Percentiles rank a stretch among this genome's conserved stretches.
These are phyloP conservation scores for Colletotrichum truncatum DNA, from an alignment of 2,329 filamentous ascomycete species.

Conservation along the genomic window DNA sequence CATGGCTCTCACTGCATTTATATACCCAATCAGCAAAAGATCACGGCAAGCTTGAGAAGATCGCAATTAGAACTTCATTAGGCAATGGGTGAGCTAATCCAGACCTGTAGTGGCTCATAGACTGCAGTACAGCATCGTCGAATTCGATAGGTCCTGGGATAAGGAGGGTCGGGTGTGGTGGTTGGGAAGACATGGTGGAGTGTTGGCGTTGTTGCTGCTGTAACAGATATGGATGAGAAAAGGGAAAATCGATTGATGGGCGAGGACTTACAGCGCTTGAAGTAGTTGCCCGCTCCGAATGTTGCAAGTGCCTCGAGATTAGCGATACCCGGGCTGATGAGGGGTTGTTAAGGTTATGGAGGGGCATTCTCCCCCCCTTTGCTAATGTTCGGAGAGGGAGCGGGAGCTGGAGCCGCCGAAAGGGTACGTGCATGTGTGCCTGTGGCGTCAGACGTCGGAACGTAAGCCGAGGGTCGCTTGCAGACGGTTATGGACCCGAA, in stretches of 20 bases:
- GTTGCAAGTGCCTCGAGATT: conserved; percentile 30
- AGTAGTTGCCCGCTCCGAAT: conserved; percentile 21
- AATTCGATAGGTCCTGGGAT: conserved; percentile 99
- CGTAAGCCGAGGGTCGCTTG: conserved; percentile 27
- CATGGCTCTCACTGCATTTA: conserved; percentile 83
- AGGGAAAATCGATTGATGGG: neutral
- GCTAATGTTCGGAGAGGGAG: conserved; percentile 32
- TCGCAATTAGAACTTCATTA: neutral
- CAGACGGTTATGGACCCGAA: conserved; percentile 10
- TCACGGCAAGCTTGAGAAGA: neutral
- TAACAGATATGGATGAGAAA: conserved; percentile 6
- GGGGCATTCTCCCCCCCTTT: conserved; percentile 32
- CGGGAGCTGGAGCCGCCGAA: conserved; percentile 32
- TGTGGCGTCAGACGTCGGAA: conserved; percentile 28
- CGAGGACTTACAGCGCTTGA: conserved; percentile 15
- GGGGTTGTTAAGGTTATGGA: conserved; percentile 33
- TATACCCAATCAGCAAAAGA: conserved; percentile 26
- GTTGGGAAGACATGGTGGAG: conserved; percentile 68
- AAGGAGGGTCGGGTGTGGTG: conserved; percentile 77
- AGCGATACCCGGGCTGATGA: conserved; percentile 34
- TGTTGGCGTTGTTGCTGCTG: conserved; percentile 15
- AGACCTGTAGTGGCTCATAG: conserved; percentile 94
- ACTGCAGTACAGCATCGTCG: conserved; percentile 93
- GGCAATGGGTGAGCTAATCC: conserved; percentile 32
- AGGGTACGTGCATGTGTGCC: conserved; percentile 30